Base-by-base conservation (phyloP, 441 rosid species). In the Syzygium syzygioides region DNA sequence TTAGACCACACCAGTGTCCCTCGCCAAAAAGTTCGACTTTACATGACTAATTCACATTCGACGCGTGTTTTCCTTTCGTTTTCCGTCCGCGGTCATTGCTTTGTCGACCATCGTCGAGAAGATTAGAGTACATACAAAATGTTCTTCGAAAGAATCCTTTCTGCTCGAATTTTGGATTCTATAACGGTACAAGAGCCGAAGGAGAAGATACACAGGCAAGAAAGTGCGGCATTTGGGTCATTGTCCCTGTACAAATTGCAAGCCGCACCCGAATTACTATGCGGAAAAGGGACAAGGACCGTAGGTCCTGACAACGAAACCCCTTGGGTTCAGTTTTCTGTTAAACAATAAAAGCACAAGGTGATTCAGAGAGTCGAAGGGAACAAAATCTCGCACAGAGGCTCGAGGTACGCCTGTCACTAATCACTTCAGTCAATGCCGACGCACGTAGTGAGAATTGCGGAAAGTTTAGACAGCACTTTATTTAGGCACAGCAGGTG, bases 401-500 rank as follows among this genome's bases (percentile, higher is more conserved):
- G 41, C 23, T 30, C 9, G 6, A 64, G 76, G 41, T 30, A 64
- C 76, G 2, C 23, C 76, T 3, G 12, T 30, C 23, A 17, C 23
- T 30, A 55, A 64, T 64, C 76, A 4, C 9, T 71, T 37, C 83
- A 14, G 83, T 71, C 48, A 4, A 17, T 37, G 83, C 52, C 52
- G 7, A 19, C 15, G 17, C 2, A 23, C 41, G 52, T 13, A 23
- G 83, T 37, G 52, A 37, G 13, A 37, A 37, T 71, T 71, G n/a
- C 83, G 11, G 50, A 71, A 37, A 71, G 83, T 71, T 89, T 62
- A 86, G 66, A 71, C 55, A 54, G 55, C 55, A 55, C 60, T 89
- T 91, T 89, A 89, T 59, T 91, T 90, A 13, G 94, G 92, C 55
- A 88, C 87, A 85, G 91, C 89, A 34, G 99, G 97, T 80, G 98